phyloP scores from a whole-genome alignment of 768 basidiomycete species.

The Amanita rimosa region DNA sequence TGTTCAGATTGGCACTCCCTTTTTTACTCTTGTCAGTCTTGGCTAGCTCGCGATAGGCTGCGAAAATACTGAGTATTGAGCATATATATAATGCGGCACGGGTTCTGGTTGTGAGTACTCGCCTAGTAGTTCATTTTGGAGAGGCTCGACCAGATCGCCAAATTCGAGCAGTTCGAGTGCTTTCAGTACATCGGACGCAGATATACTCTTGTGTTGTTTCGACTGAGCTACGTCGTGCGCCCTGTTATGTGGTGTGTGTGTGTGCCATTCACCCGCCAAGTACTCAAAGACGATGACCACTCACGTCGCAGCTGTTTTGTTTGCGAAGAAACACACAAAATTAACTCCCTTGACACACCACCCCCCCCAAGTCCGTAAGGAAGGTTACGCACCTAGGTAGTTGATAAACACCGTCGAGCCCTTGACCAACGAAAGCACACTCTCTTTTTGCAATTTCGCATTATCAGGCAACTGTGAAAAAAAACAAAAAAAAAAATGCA shows the following conservation, averaged over 20 bases:
- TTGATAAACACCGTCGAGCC: conserved; percentile 94
- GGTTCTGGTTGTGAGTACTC: no score
- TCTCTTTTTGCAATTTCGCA: conserved; percentile 85
- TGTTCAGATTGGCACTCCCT: conserved; percentile 13
- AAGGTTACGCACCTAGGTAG: conserved; percentile 60
- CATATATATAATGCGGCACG: no score
- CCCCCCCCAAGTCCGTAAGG: no score
- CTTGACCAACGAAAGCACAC: conserved; percentile 73
- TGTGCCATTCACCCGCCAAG: not conserved
- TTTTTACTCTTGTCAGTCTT: conserved; percentile 52
- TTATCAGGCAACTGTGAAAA: conserved; percentile 68
- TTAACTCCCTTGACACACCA: no score
- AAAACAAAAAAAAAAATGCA: no score
- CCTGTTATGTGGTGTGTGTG: conserved; percentile 22
- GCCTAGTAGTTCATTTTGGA: conserved; percentile 60
- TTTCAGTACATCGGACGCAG: conserved; percentile 83
- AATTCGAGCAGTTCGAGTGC: conserved; percentile 75
- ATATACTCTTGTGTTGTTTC: conserved; percentile 80
- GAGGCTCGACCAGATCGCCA: conserved; percentile 50
- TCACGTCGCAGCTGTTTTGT: conserved; percentile 43
- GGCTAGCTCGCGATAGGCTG: conserved; percentile 55
- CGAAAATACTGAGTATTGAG: no score
- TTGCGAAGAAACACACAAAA: no score
- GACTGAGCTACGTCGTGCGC: conserved; percentile 83
- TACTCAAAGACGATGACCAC: conserved; percentile 12